These are phyloP conservation scores for Podospora fimiseda DNA, from an alignment of 495 filamentous ascomycete genomes.

Conservation along the genomic window DNA sequence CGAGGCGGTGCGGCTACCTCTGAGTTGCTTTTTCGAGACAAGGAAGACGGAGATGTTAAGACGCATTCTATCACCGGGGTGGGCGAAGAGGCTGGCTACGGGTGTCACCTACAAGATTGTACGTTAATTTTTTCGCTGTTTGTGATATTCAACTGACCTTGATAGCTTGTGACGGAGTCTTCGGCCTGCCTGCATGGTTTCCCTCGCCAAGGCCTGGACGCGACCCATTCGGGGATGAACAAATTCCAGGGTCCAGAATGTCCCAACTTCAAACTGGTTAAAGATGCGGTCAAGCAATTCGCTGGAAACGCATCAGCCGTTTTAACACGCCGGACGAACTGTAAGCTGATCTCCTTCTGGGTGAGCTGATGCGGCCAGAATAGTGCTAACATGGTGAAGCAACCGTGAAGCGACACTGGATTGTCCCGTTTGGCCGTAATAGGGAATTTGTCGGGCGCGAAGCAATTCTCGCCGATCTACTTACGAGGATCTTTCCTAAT, in stretches of 20 bases:
- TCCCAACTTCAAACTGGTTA: slow-evolving; percentile 12
- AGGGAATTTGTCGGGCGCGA: background rate
- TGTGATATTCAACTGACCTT: slow-evolving; percentile 5
- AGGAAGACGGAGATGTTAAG: slow-evolving; percentile 8
- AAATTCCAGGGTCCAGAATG: slow-evolving; percentile 11
- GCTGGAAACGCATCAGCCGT: background rate
- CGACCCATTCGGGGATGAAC: slow-evolving; percentile 12
- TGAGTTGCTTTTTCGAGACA: slow-evolving; percentile 7
- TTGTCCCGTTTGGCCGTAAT: background rate
- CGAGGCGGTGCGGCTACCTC: slow-evolving; percentile 5
- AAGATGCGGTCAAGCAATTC: slow-evolving; percentile 1
- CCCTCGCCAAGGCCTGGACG: slow-evolving; percentile 6
- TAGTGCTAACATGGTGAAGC: no score
- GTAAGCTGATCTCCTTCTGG: background rate
- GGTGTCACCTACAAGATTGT: slow-evolving; percentile 9
- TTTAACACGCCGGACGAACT: no score
- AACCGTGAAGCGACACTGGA: background rate
- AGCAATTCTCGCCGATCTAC: background rate
- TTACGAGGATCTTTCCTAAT: background rate
- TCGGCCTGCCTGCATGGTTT: slow-evolving; percentile 16
- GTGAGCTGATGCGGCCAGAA: background rate
- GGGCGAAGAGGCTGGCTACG: slow-evolving; percentile 1
- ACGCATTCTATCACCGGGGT: slow-evolving; percentile 1
- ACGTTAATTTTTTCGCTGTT: slow-evolving; percentile 2
- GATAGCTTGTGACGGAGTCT: slow-evolving; percentile 16